Base-by-base conservation (phyloP, 768 basidiomycete species). In the Kwoniella botswanensis region DNA sequence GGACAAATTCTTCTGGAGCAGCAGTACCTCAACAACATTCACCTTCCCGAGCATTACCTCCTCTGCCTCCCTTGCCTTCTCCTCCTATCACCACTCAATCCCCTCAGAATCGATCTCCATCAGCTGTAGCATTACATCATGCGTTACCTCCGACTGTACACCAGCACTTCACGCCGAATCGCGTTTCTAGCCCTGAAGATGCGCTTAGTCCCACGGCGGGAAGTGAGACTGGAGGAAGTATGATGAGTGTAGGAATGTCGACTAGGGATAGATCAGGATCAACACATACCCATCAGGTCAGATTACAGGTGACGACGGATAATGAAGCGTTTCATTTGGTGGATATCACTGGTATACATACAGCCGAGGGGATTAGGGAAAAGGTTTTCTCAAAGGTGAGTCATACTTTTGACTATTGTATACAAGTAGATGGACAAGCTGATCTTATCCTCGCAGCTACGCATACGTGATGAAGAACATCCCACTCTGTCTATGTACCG, bases 391-490 rank as follows among this genome's bases (percentile, higher is more conserved):
- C 81, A 44, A 81, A 80, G 71, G 79, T 80, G 61, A 71, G 76
- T 63, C 13, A 10, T 15, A 11, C 22, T 24, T 24, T 22, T 26
- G 4, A 15, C 12, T 42, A 18, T 21, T 17, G 9, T 21, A 7
- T 17, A 24, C 18, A 21, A 17, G 10, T 21, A 53, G 21, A 62
- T 2, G 0, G 18, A 17, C 10, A 4, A 59, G 65, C 66, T 58
- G 63, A 43, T n/a, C 41, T 7, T 43, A 15, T 21, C 10, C 10
- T 24, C 15, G 5, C 64, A 84, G 80, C 70, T 84, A 18, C 81
- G 81, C 13, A 82, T 98, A 54, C 86, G 87, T 46, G 93, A 93
- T 77, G 94, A 95, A 70, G 93, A 96, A 67, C 90, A 92, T 79
- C 82, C 86, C 9, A 88, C 87, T 35, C 90, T 90, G 80, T 88